A percentile compares a stretch with the other conserved stretches of the same genome.
Conservation (phyloP, 352 stramenopile genomes). For the Phytophthora tentaculata region DNA sequence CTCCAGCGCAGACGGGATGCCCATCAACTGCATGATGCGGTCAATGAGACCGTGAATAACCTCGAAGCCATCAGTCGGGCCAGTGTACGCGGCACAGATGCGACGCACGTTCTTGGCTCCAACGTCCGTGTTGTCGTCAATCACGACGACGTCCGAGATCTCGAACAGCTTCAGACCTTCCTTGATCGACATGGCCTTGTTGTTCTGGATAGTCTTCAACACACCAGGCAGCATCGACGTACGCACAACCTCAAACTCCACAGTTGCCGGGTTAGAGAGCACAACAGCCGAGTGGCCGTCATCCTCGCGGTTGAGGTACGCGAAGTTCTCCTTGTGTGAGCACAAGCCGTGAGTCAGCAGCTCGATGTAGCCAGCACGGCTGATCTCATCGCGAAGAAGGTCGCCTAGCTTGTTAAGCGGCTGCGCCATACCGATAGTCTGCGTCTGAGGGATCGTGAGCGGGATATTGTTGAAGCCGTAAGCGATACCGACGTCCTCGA, state of each 20-base stretch:
- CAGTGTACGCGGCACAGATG: slow-evolving; percentile 97
- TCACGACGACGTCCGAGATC: slow-evolving; percentile 98
- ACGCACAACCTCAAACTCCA: slow-evolving; percentile 99
- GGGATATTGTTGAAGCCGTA: slow-evolving; percentile 99
- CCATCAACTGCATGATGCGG: slow-evolving; percentile 98
- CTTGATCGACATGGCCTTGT: slow-evolving; percentile 97
- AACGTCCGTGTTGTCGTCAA: slow-evolving; percentile 92
- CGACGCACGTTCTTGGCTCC: slow-evolving; percentile 96
- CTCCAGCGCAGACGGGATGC: slow-evolving; percentile 86
- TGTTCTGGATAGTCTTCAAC: slow-evolving; percentile 99
- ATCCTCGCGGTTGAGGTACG: slow-evolving; percentile 88
- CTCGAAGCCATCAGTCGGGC: slow-evolving; percentile 98
- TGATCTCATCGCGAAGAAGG: slow-evolving; percentile 98
- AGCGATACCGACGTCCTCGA: slow-evolving; percentile 99
- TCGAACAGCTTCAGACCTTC: slow-evolving; percentile 99
- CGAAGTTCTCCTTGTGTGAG: slow-evolving; percentile 98
- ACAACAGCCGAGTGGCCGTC: slow-evolving; percentile 91
- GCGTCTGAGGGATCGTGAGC: slow-evolving; percentile 93
- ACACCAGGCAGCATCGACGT: slow-evolving; percentile 98
- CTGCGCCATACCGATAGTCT: slow-evolving; percentile 96
- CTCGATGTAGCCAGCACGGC: slow-evolving; percentile 97
- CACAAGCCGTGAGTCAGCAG: slow-evolving; percentile 98
- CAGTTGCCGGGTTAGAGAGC: slow-evolving; percentile 98
- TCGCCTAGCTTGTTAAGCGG: slow-evolving; percentile 98
- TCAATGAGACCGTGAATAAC: slow-evolving; percentile 99